phyloP scores from a whole-genome alignment of 78 protist species.

The Mastigamoeba balamuthi region DNA sequence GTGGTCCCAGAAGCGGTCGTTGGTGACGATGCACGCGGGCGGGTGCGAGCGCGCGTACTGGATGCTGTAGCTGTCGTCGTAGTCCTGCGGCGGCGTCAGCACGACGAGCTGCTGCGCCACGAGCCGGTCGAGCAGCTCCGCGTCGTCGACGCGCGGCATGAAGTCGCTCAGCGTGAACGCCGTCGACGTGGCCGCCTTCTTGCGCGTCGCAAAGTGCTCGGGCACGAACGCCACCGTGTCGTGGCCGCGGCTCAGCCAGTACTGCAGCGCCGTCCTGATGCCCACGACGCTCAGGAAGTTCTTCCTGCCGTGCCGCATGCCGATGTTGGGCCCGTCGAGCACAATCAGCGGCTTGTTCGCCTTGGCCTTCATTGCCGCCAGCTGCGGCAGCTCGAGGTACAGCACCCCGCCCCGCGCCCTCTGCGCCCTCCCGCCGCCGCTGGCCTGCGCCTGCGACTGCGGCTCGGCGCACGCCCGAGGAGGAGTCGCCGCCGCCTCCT shows the following conservation, averaged over 20 bases:
- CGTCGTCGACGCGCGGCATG: slow-evolving; percentile 1
- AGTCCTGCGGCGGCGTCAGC: slow-evolving; percentile 57
- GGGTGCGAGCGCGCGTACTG: slow-evolving; percentile 25
- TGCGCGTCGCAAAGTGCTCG: not conserved
- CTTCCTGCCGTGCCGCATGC: slow-evolving; percentile 6
- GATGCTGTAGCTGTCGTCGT: slow-evolving; percentile 54
- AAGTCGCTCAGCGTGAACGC: not conserved
- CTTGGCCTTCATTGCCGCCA: not conserved
- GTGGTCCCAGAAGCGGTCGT: slow-evolving; percentile 51
- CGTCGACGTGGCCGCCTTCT: not conserved
- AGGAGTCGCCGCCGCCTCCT: not conserved
- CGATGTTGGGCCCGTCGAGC: slow-evolving; percentile 60
- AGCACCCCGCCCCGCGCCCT: no score
- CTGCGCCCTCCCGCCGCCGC: no score
- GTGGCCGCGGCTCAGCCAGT: slow-evolving; percentile 25
- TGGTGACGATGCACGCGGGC: slow-evolving; percentile 39
- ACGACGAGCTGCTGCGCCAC: slow-evolving; percentile 18
- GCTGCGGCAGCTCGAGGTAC: not conserved
- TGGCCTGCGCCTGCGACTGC: not conserved
- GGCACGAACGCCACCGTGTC: slow-evolving; percentile 48
- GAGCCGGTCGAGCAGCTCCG: not conserved
- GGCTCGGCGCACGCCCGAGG: not conserved
- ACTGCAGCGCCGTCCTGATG: slow-evolving; percentile 35
- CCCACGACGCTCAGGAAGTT: slow-evolving; percentile 9
- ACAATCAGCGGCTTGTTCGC: slow-evolving; percentile 15